Evolutionary conservation across 2,329 filamentous ascomycete species (phyloP).

Genomic region (Fusarium liriodendri): DNA sequence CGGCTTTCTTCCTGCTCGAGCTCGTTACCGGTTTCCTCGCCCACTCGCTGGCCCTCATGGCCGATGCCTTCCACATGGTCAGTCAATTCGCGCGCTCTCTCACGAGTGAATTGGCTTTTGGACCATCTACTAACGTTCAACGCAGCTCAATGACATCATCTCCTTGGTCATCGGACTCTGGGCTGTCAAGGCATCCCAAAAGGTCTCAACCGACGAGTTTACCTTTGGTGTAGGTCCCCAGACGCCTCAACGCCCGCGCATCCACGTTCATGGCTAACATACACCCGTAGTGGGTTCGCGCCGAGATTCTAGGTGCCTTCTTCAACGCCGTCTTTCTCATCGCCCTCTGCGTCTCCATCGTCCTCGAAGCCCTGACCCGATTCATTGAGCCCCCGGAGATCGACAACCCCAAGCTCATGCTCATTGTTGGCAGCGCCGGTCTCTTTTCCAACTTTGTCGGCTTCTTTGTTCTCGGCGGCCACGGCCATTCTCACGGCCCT

Average conservation of each 20-base stretch:
- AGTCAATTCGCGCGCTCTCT: constrained; percentile 42
- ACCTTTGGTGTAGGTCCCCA: constrained; percentile 83
- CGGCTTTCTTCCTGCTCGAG: constrained; percentile 90
- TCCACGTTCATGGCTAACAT: constrained; percentile 34
- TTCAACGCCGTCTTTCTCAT: constrained; percentile 99
- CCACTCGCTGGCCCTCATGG: constrained; percentile 91
- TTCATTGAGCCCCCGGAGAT: constrained; percentile 93
- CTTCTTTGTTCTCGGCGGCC: constrained; percentile 91
- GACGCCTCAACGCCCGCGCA: background rate
- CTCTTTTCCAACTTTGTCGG: constrained; percentile 90
- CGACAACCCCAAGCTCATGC: constrained; percentile 84
- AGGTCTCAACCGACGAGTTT: constrained; percentile 88
- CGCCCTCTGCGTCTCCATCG: constrained; percentile 94
- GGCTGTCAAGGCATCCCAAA: constrained; percentile 91
- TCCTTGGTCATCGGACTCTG: constrained; percentile 92
- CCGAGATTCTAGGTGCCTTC: constrained; percentile 94
- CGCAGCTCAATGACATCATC: constrained; percentile 93
- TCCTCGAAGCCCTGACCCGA: constrained; percentile 92
- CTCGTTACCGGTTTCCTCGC: constrained; percentile 86
- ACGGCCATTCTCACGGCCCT: constrained; percentile 83
- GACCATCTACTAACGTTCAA: constrained; percentile 22
- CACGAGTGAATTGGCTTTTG: constrained; percentile 1
- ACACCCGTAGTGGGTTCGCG: constrained; percentile 84
- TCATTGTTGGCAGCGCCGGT: constrained; percentile 88
- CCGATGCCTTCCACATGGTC: constrained; percentile 99